Evolutionary conservation across 140 eudicot genomes (phyloP).

Genomic region (Stevia rebaudiana): DNA sequence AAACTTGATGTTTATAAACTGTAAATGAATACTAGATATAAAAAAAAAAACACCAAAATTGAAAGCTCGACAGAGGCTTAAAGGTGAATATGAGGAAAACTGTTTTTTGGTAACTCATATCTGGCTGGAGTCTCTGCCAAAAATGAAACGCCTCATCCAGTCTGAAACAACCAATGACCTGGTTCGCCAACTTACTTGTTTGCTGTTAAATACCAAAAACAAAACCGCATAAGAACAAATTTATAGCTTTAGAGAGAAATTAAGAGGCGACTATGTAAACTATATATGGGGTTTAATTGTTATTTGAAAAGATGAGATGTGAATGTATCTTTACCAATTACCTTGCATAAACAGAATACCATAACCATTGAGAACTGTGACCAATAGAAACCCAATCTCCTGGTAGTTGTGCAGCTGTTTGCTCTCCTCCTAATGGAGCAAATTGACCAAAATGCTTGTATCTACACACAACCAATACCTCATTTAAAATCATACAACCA

Average conservation of each 20-base stretch:
- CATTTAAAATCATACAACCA: background rate
- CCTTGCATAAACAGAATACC: conserved; percentile 83
- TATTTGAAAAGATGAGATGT: background rate
- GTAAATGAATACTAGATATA: background rate
- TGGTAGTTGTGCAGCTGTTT: conserved; percentile 81
- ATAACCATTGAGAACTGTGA: conserved; percentile 69
- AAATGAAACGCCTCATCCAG: conserved; percentile 77
- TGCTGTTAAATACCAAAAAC: conserved; percentile 36
- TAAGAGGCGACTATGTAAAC: too few species aligned
- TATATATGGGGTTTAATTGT: background rate
- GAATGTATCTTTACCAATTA: conserved; percentile 8
- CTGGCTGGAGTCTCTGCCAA: conserved; percentile 83
- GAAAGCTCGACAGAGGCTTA: background rate
- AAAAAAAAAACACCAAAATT: background rate
- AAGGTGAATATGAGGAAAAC: background rate
- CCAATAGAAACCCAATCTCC: conserved; percentile 86
- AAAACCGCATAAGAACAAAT: background rate
- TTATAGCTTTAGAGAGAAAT: background rate
- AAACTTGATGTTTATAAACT: background rate
- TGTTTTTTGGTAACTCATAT: conserved; percentile 30
- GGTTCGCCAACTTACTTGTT: conserved; percentile 90
- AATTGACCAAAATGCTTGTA: conserved; percentile 83
- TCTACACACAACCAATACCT: conserved; percentile 31
- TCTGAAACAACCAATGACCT: conserved; percentile 72
- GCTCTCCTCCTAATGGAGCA: conserved; percentile 87